Percentiles rank a stretch among this genome's conserved stretches.
Conservation (phyloP, 2,329 filamentous ascomycete genomes). For the Cytospora piceae region DNA sequence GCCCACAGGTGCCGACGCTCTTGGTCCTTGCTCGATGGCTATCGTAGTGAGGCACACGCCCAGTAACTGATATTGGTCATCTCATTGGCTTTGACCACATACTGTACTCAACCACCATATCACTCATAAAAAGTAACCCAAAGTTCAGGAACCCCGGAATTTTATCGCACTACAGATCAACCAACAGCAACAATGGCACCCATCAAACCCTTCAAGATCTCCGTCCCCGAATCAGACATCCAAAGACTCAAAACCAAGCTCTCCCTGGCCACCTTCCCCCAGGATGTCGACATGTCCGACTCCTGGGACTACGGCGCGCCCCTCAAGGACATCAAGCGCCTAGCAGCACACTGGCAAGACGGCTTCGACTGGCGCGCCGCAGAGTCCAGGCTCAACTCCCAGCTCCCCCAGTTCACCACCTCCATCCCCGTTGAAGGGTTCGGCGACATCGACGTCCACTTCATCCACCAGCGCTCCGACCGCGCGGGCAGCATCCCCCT, state of each 20-base stretch:
- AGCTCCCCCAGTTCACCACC: conserved; percentile 62
- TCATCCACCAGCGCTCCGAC: conserved; percentile 55
- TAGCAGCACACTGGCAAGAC: conserved; percentile 60
- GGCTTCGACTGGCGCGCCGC: conserved; percentile 64
- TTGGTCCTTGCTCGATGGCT: no score
- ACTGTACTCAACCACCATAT: no score
- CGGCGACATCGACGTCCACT: conserved; percentile 64
- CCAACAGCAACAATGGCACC: conserved; percentile 17
- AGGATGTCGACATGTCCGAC: conserved; percentile 54
- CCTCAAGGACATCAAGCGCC: conserved; percentile 60
- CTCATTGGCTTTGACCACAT: no score
- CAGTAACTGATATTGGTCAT: no score
- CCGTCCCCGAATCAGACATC: conserved; percentile 40
- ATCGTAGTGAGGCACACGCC: no score
- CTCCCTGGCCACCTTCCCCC: conserved; percentile 45
- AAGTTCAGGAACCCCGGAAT: no score
- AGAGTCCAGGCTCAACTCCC: conserved; percentile 59
- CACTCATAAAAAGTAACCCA: no score
- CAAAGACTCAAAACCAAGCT: conserved; percentile 30
- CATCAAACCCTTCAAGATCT: conserved; percentile 43
- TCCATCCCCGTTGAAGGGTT: conserved; percentile 60
- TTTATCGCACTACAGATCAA: fast-evolving
- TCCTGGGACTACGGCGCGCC: conserved; percentile 62
- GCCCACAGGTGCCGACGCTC: no score
- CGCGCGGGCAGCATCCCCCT: conserved; percentile 43